These are phyloP conservation scores for Globisporangium spiculum DNA, from an alignment of 352 stramenopile genomes.

Conservation along the genomic window DNA sequence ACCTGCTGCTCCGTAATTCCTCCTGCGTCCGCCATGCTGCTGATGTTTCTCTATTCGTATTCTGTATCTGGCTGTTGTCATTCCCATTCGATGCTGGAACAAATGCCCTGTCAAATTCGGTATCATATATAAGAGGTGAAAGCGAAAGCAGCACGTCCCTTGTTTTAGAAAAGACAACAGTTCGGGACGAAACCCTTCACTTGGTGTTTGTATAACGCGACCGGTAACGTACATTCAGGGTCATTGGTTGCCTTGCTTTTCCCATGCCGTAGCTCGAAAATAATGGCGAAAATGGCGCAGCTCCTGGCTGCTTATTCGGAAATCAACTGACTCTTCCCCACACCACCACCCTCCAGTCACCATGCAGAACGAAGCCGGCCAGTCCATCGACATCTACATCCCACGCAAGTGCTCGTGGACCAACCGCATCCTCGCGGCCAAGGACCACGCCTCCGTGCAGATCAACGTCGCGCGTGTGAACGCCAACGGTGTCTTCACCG, in stretches of 20 bases:
- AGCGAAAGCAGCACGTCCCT: background rate
- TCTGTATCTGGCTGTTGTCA: background rate
- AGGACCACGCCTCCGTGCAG: constrained; percentile 97
- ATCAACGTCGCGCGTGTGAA: constrained; percentile 98
- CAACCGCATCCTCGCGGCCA: constrained; percentile 96
- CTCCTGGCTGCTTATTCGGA: constrained; percentile 27
- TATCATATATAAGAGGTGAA: background rate
- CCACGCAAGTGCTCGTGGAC: constrained; percentile 99
- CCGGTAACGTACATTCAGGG: constrained; percentile 84
- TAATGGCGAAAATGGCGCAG: background rate
- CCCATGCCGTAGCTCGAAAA: background rate
- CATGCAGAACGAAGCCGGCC: constrained; percentile 98
- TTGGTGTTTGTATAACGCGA: constrained; percentile 48
- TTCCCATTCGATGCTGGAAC: background rate
- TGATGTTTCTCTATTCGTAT: constrained; percentile 5
- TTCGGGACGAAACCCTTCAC: constrained; percentile 13
- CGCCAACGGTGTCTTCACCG: constrained; percentile 95
- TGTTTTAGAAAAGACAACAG: background rate
- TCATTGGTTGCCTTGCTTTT: constrained; percentile 56
- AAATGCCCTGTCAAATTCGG: constrained; percentile 12
- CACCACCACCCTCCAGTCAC: constrained; percentile 30
- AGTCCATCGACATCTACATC: constrained; percentile 99
- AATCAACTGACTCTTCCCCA: constrained; percentile 59
- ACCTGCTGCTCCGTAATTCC: constrained; percentile 85
- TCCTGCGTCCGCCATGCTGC: constrained; percentile 33